Percentiles rank a stretch among this genome's conserved stretches.
Conservation (phyloP, 1,139 yeast species). For the Taiozyma sp. region DNA sequence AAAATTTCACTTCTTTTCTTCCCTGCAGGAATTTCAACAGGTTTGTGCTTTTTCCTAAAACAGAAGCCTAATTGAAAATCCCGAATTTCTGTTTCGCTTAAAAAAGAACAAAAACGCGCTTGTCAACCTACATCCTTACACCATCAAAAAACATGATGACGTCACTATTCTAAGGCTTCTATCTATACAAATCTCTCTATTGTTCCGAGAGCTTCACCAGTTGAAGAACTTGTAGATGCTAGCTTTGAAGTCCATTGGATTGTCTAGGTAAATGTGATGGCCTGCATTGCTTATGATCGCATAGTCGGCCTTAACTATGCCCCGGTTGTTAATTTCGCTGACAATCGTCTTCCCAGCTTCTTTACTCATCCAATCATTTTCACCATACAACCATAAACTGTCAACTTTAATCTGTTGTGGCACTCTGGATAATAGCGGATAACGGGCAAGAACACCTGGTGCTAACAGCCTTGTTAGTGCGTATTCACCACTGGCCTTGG, state of each 20-base stretch:
- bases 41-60: neutral
- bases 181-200: neutral
- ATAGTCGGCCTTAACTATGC: conserved; percentile 33
- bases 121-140: neutral
- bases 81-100: neutral
- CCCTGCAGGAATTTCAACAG: neutral
- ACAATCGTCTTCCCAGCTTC: conserved; percentile 61
- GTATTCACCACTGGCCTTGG: conserved; percentile 60
- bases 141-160: neutral
- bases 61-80: neutral
- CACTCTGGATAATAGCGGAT: conserved; percentile 69
- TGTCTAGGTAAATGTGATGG: conserved; percentile 77
- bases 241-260: conserved; percentile 35
- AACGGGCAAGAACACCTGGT: conserved; percentile 72
- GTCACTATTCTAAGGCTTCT: neutral
- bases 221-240: conserved; percentile 18
- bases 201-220: conserved; percentile 14
- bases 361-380: conserved; percentile 82
- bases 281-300: conserved; percentile 55
- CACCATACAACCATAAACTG: conserved; percentile 70
- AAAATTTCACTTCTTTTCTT: neutral
- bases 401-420: conserved; percentile 40
- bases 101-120: neutral
- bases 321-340: conserved; percentile 24
- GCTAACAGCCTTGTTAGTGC: conserved; percentile 62